Evolutionary conservation across 768 basidiomycete species (phyloP), one percentile per base, ranked within the genome.

Genomic region (Rhodotorula taiwanensis): DNA sequence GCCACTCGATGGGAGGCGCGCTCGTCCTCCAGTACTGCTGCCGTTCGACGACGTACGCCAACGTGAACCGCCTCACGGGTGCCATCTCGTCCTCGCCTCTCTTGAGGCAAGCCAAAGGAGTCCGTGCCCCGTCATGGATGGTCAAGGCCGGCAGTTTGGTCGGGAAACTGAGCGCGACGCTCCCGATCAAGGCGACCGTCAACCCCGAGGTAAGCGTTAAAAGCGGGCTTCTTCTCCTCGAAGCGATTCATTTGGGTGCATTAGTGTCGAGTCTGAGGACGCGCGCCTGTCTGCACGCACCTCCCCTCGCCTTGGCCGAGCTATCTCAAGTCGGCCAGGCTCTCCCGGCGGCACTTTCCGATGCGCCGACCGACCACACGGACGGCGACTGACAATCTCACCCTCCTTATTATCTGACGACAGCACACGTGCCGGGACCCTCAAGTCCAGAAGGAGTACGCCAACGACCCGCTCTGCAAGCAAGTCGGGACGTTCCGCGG

Each of bases 1-100:
- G 63, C 8, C 66, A 70, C 41, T 67, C 64, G 45, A 67, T 65
- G 70, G 70, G 70, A 25, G 70, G 70, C 33, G 70, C 52, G 13
- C 39, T 67, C 28, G 44, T 42, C 11, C 60, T 68, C 56, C 66
- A 47, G n/a, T 64, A 44, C 47, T 45, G 48, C 7, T 67, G 66
- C 16, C 66, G 70, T 16, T 11, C 34, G 2, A 57, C 56, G 1
- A 23, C 51, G 1, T 31, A 30, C 10, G 20, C 4, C 4, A 39
- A 30, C 23, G 58, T 66, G 39, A 41, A 30, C 28, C 33, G 44
- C 8, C 47, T 58, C 43, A 13, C 42, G 11, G 70, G 70, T 36
- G 51, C 67, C 31, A 27, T 70, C 43, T 45, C 53, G 15, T 58
- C 55, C 9, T 31, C 36, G 25, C 70, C 70, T 14, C 39, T 70